Evolutionary conservation across 129 eudicot genomes (phyloP).

Genomic region (Deinandra increscens): DNA sequence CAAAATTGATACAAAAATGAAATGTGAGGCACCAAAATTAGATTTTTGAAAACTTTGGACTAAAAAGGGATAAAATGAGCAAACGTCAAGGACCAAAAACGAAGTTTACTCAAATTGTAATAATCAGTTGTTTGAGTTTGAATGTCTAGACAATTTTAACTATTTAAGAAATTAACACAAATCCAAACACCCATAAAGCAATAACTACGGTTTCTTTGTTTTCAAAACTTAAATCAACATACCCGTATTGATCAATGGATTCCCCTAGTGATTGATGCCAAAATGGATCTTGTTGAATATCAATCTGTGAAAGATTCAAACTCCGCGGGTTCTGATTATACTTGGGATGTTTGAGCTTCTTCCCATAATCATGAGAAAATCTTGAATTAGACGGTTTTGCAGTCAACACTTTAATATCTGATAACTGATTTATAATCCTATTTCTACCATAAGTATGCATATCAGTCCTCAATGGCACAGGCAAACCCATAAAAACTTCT

Average conservation of each 20-base stretch:
- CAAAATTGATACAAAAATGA: too few relatives aligned
- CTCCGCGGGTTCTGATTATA: slow-evolving; percentile 42
- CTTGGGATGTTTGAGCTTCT: slow-evolving; percentile 45
- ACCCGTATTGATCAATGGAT: slow-evolving; percentile 38
- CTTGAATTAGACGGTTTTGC: slow-evolving; percentile 68
- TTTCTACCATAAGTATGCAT: slow-evolving; percentile 49
- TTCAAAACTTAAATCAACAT: slow-evolving; percentile 32
- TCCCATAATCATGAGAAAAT: slow-evolving; percentile 47
- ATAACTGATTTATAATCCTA: slow-evolving; percentile 60
- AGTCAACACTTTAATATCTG: slow-evolving; percentile 78
- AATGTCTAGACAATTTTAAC: background rate
- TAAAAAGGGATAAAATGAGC: too few relatives aligned
- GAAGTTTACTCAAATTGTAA: too few relatives aligned
- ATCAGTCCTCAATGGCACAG: slow-evolving; percentile 42
- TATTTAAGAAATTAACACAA: background rate
- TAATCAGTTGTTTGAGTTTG: background rate
- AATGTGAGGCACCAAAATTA: too few relatives aligned
- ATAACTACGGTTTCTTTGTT: background rate
- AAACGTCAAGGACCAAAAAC: too few relatives aligned
- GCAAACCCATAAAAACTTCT: slow-evolving; percentile 42
- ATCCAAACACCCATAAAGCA: too few relatives aligned
- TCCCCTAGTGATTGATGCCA: slow-evolving; percentile 52
- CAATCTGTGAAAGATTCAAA: slow-evolving; percentile 40
- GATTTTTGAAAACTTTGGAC: too few relatives aligned
- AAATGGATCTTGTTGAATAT: slow-evolving; percentile 40